Conservation (phyloP, 805 yeast species). For the Yarrowia hollandica region DNA sequence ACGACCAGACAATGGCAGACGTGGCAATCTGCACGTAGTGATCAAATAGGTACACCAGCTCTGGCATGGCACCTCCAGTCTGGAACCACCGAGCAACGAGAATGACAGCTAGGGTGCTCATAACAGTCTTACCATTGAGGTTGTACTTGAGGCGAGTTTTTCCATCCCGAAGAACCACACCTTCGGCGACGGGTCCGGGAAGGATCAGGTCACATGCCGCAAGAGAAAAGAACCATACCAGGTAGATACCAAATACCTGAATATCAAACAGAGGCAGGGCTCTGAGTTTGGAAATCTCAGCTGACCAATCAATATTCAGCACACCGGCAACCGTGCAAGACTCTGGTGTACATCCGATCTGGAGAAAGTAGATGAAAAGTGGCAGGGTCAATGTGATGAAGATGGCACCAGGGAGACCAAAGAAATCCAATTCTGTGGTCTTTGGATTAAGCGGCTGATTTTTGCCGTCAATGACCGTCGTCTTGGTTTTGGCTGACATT, state of each 20-base stretch:
- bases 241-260: constrained; percentile 48
- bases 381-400: constrained; percentile 70
- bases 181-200: constrained; percentile 65
- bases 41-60: constrained; percentile 70
- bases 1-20: constrained; percentile 63
- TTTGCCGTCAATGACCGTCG: neutral
- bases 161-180: constrained; percentile 76
- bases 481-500: constrained; percentile 6
- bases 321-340: constrained; percentile 39
- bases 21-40: constrained; percentile 66
- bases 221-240: constrained; percentile 69
- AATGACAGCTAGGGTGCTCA: constrained; percentile 43
- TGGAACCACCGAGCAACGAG: constrained; percentile 55
- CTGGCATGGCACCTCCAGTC: constrained; percentile 65
- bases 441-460: constrained; percentile 56
- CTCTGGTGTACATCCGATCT: constrained; percentile 58
- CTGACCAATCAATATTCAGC: constrained; percentile 31
- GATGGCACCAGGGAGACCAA: constrained; percentile 73
- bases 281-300: constrained; percentile 34
- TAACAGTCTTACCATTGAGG: constrained; percentile 73
- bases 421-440: constrained; percentile 72
- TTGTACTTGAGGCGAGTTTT: constrained; percentile 60
- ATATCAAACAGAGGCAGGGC: constrained; percentile 49
- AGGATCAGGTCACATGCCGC: constrained; percentile 62
- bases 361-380: constrained; percentile 55